phyloP scores from a whole-genome alignment of 2,329 filamentous ascomycete genomes.

The Grosmannia clavigera region DNA sequence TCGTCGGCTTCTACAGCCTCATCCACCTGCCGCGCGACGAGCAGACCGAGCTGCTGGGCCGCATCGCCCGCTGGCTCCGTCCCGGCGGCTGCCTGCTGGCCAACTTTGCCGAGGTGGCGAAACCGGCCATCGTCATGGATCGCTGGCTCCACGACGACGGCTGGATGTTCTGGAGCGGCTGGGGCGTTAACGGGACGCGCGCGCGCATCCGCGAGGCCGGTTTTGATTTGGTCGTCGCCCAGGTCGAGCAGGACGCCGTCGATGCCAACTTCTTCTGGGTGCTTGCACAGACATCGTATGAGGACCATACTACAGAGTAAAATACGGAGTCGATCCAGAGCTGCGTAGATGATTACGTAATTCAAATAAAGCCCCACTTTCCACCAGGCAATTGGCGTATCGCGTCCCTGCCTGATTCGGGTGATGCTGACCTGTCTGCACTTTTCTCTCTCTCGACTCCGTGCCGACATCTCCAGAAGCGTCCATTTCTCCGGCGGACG shows the following conservation, averaged over 20 bases:
- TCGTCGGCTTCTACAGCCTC: slow-evolving; percentile 40
- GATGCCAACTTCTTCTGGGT: slow-evolving; percentile 27
- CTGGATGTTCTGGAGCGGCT: slow-evolving; percentile 33
- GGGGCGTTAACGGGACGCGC: slow-evolving; percentile 22
- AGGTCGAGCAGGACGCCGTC: slow-evolving; percentile 19
- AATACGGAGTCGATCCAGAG: too few species aligned
- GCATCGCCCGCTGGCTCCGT: slow-evolving; percentile 35
- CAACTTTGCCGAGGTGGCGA: slow-evolving; percentile 27
- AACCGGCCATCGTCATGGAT: slow-evolving; percentile 18
- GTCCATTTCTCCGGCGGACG: neutral
- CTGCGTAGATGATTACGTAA: neutral
- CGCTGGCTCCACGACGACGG: slow-evolving; percentile 26
- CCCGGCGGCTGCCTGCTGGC: slow-evolving; percentile 37
- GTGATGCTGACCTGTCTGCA: neutral
- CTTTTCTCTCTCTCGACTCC: neutral
- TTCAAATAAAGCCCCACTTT: neutral
- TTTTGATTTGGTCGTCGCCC: slow-evolving; percentile 20
- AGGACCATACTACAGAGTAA: neutral
- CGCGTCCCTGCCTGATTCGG: neutral
- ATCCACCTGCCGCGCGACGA: slow-evolving; percentile 41
- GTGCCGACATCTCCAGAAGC: too few species aligned
- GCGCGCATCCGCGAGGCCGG: slow-evolving; percentile 18
- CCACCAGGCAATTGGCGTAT: neutral
- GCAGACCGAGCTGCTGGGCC: slow-evolving; percentile 31
- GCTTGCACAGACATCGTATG: slow-evolving; percentile 19